A percentile compares a stretch with the other conserved stretches of the same genome.
Evolutionary conservation across 768 basidiomycete genomes (phyloP).

Genomic region (Saitozyma sp.): DNA sequence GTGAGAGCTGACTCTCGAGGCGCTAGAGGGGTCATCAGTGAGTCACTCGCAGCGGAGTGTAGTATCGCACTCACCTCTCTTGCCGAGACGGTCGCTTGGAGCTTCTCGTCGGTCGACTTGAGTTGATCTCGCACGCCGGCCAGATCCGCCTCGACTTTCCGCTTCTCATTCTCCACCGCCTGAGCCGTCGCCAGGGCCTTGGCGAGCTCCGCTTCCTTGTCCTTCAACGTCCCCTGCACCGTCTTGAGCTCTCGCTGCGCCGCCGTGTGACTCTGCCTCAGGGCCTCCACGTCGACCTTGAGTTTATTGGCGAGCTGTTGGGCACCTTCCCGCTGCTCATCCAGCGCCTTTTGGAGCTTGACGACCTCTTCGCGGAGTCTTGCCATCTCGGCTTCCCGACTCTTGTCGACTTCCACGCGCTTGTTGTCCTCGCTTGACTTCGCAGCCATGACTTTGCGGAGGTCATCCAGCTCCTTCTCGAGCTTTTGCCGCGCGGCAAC

Average conservation of each 20-base stretch:
- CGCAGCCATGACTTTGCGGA: slow-evolving; percentile 77
- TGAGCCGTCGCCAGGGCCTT: slow-evolving; percentile 59
- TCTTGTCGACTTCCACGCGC: slow-evolving; percentile 77
- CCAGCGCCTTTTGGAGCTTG: slow-evolving; percentile 67
- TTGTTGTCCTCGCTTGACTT: slow-evolving; percentile 84
- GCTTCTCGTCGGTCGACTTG: slow-evolving; percentile 18
- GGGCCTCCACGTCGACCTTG: slow-evolving; percentile 70
- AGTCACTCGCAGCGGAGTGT: not conserved
- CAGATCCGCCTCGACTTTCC: slow-evolving; percentile 48
- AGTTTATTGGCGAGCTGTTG: slow-evolving; percentile 71
- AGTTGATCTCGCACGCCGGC: slow-evolving; percentile 26
- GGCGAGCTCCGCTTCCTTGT: slow-evolving; percentile 52
- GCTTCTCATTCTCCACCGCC: slow-evolving; percentile 57
- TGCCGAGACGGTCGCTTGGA: slow-evolving; percentile 40
- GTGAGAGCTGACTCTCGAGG: slow-evolving; percentile 72
- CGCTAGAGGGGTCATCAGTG: slow-evolving; percentile 56
- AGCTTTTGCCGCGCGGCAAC: slow-evolving; percentile 57
- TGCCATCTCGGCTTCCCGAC: slow-evolving; percentile 78
- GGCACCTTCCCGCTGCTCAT: slow-evolving; percentile 63
- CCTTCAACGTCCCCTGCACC: slow-evolving; percentile 59
- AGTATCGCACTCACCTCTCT: slow-evolving; percentile 66
- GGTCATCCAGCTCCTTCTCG: slow-evolving; percentile 79
- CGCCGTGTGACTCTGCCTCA: slow-evolving; percentile 64
- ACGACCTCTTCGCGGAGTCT: slow-evolving; percentile 67
- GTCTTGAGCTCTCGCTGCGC: slow-evolving; percentile 65